Evolutionary conservation across 257 asterid species (phyloP).

Genomic region (Fraxinus excelsior): DNA sequence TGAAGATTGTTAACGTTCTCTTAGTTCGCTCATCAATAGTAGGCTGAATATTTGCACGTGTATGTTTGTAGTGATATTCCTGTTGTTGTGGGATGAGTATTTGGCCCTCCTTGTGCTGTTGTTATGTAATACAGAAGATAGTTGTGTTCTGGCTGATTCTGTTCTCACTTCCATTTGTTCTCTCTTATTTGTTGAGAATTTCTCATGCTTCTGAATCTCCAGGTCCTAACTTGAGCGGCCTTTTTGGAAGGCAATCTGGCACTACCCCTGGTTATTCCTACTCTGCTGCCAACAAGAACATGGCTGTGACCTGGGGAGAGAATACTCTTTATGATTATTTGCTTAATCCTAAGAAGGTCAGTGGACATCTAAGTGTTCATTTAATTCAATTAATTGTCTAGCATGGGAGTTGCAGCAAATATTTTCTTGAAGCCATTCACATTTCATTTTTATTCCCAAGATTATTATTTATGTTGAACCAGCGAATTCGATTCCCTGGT

Average conservation of each 20-base stretch:
- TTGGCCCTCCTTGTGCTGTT: not conserved
- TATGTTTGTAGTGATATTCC: not conserved
- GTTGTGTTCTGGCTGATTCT: not conserved
- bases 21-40: not conserved
- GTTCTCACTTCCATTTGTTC: not conserved
- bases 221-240: slow-evolving; percentile 96
- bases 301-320: slow-evolving; percentile 91
- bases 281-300: slow-evolving; percentile 87
- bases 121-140: not conserved
- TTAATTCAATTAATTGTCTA: not conserved
- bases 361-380: not conserved
- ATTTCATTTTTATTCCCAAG: too few species aligned
- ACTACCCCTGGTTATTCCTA: slow-evolving; percentile 93
- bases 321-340: slow-evolving; percentile 84
- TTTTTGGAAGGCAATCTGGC: slow-evolving; percentile 91
- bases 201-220: slow-evolving; percentile 4
- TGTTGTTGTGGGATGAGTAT: not conserved
- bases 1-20: not conserved
- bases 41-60: not conserved
- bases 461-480: not conserved
- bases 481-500: not conserved
- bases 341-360: slow-evolving; percentile 92
- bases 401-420: not conserved
- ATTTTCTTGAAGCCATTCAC: not conserved
- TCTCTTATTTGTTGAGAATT: slow-evolving; percentile 2